Evolutionary conservation across 2,329 filamentous ascomycete genomes (phyloP), one percentile per base, ranked within the genome.

Genomic region (Venturia oleaginea): DNA sequence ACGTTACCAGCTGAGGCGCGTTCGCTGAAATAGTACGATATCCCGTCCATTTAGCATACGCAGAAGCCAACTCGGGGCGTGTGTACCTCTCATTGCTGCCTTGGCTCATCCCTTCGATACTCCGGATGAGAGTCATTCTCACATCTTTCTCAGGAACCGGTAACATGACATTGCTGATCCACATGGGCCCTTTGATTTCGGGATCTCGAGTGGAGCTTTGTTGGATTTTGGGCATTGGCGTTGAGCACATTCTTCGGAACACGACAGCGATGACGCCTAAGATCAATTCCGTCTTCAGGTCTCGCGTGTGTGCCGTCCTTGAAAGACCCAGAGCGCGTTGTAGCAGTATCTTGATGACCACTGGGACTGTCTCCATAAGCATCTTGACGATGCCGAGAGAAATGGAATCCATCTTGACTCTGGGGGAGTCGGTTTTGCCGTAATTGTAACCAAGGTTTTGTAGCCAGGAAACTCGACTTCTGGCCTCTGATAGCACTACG

Each of bases 41-140:
- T 0, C 88, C 88, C 3, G 87, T 89, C 90, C 89, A 92, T 73
- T 93, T 89, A 30, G 84, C 88, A 72, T 90, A 84, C 5, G 90
- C 80, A 22, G 83, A 76, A 2, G 76, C 72, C 0, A 85, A 71
- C 0, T 81, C 81, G 0, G 87, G 86, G 66, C 83, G 69, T 19
- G 66, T 73, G 67, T 76, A 81, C 13, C 67, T 70, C 65, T 77
- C 68, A 43, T 71, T 66, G 3, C 70, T 70, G 1, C 74, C 75
- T 1, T 77, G 74, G 61, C 78, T 79, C 73, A 89, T 72, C 0
- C 78, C 78, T 30, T 84, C 78, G 55, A 92, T 84, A 3, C 82
- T 83, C 37, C 76, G 76, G 67, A 85, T 77, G 32, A 92, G 71
- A 1, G 81, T 79, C 54, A 87, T 80, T n/a, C 83, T 77, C 71